Conservation (phyloP, 2,329 filamentous ascomycete species). For the Claviceps quebecensis region DNA sequence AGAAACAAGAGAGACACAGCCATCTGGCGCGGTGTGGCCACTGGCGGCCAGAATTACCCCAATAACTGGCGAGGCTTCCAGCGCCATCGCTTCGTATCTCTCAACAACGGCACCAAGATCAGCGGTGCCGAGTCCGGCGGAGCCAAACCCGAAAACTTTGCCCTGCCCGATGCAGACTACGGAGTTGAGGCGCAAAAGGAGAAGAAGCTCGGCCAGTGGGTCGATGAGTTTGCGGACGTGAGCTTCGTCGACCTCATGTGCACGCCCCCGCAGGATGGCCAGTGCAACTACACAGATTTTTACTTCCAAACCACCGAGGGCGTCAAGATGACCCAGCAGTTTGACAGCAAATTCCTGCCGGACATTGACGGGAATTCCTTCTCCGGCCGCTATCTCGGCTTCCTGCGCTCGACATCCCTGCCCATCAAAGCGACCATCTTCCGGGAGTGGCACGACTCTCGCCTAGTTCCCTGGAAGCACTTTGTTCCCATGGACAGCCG, state of each 20-base stretch:
- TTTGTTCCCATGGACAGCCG: constrained; percentile 69
- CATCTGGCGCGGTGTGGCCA: constrained; percentile 55
- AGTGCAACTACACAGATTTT: constrained; percentile 34
- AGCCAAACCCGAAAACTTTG: constrained; percentile 37
- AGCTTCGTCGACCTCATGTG: constrained; percentile 43
- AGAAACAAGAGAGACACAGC: constrained; percentile 36
- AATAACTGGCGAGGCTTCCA: constrained; percentile 61
- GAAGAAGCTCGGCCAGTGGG: constrained; percentile 34
- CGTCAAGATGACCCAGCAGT: constrained; percentile 37
- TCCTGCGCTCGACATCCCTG: constrained; percentile 53
- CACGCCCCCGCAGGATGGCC: constrained; percentile 18
- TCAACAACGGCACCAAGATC: constrained; percentile 54
- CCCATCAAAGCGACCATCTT: constrained; percentile 69
- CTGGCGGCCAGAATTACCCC: constrained; percentile 44
- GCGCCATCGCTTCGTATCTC: constrained; percentile 59
- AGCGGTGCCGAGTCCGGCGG: constrained; percentile 29
- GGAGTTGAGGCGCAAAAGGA: constrained; percentile 30
- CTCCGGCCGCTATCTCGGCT: constrained; percentile 53
- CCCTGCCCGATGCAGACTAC: constrained; percentile 34
- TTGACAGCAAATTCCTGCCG: constrained; percentile 52
- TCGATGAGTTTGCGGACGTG: constrained; percentile 33
- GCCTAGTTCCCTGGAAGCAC: constrained; percentile 64
- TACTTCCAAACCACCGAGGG: constrained; percentile 28
- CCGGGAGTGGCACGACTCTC: constrained; percentile 66
- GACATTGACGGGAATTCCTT: constrained; percentile 68